Base-by-base conservation (phyloP, 2,329 filamentous ascomycete species). In the Botrytis aclada region DNA sequence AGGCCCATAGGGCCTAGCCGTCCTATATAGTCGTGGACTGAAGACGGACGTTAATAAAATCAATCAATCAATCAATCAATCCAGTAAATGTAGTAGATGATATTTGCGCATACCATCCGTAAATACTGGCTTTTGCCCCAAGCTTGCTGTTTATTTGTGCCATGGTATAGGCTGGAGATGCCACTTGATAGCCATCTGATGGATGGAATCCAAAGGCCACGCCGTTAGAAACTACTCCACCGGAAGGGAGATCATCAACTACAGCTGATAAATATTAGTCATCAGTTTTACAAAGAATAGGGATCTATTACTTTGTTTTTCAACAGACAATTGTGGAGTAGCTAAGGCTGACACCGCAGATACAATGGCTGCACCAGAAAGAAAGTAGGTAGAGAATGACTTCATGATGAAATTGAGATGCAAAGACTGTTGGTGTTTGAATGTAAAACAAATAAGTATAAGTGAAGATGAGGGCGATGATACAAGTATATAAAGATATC, bases 161-260 rank as follows among this genome's bases (percentile, higher is more conserved):
- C 69, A 74, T 74, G 16, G 61, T 69, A 56, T 74, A 74, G 20
- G 62, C 37, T 56, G 72, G 72, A 56, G 69, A 72, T 16, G 41
- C 4, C 25, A 69, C 63, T 39, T 64, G 14, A 18, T 39, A 72
- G 18, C 72, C 72, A 69, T 74, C 69, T 37, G 72, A 74, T 45
- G 72, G 72, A 54, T 72, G 54, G 9, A 74, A 74, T 16, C 72
- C 72, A 58, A 74, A 66, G 4, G 69, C 72, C 54, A 74, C 72
- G 37, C 72, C 72, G 22, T 74, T 74, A 2, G 72, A 70, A 39
- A 72, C 37, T 20, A 74, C 22, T n/a, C 72, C 70, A 4, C 18
- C 69, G 2, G 69, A 43, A 41, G 72, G 69, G 32, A 72, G 72
- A 8, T 56, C 72, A 34, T 71, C 37, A 16, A 43, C 32, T 47